phyloP scores from a whole-genome alignment of 1,284 basidiomycete genomes.

The Meira nashicola region DNA sequence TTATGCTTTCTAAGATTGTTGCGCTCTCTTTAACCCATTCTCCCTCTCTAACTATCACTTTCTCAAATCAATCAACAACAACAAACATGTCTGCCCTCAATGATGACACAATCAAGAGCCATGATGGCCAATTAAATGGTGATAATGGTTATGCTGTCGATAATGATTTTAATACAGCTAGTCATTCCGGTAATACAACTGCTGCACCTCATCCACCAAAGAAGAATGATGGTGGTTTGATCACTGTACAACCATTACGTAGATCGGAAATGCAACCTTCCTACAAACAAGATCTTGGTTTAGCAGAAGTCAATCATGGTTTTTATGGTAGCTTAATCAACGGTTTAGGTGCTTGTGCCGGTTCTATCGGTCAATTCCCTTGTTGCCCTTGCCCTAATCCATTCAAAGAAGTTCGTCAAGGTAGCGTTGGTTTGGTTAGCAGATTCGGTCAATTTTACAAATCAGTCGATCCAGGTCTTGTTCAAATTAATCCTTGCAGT shows the following conservation, averaged over 20 bases:
- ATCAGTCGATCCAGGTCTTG: slow-evolving; percentile 85
- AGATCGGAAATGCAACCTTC: slow-evolving; percentile 71
- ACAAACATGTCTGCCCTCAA: not conserved
- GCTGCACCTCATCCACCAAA: slow-evolving; percentile 10
- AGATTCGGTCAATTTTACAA: slow-evolving; percentile 87
- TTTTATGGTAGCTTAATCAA: slow-evolving; percentile 43
- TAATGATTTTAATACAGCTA: not conserved
- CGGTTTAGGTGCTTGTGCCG: slow-evolving; percentile 41
- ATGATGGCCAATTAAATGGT: not conserved
- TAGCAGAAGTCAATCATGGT: slow-evolving; percentile 28
- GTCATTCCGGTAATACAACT: slow-evolving; percentile 34
- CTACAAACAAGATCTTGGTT: slow-evolving; percentile 53
- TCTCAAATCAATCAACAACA: too few relatives aligned
- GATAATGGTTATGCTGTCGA: not conserved
- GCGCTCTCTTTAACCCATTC: too few relatives aligned
- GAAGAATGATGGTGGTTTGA: slow-evolving; percentile 17
- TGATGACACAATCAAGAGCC: not conserved
- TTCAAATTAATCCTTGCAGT: slow-evolving; percentile 86
- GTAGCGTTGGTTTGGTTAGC: slow-evolving; percentile 82
- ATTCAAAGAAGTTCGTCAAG: slow-evolving; percentile 70
- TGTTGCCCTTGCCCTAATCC: slow-evolving; percentile 55
- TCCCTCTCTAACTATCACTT: not conserved
- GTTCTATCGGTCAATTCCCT: slow-evolving; percentile 43
- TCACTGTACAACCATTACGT: slow-evolving; percentile 69
- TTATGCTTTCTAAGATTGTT: too few relatives aligned